Evolutionary conservation across 148 eudicot species (phyloP), one percentile per base, ranked within the genome.

Genomic region (Rhododendron kiyosumense): DNA sequence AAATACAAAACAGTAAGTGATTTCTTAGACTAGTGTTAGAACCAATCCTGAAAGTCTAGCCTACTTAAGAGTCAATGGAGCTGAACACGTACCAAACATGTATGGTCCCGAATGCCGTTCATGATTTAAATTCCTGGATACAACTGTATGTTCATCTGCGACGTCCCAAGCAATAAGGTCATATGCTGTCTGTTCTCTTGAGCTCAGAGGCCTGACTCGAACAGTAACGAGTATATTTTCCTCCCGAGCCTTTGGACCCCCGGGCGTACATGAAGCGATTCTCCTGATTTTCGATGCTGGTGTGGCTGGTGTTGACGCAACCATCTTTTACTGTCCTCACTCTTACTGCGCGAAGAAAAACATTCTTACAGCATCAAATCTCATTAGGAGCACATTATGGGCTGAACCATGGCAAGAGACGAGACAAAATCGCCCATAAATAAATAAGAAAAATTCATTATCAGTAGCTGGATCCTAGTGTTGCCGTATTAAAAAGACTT

Each of bases 111-210:
- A 91, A 78, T 89, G 91, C 36, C 93, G 87, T 13, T 95, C 95
- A 87, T 91, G 96, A 84, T 87, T 89, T 8, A 96, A 91, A 79
- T 94, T 94, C 90, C 86, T 93, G 84, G 93, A 95, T 43, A 88
- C 91, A 65, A 97, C 88, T 3, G 96, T 93, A 59, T 92, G 89
- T 43, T 93, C 93, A 89, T 97, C 93, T 24, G 91, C 87, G 83
- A 93, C 88, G 1, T 97, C 99, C 98, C 98, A 95, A 28, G 99
- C 95, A 85, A 97, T 89, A 82, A 97, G 94, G 91, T 97, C 99
- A 88, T 94, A 97, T 80, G 89, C 89, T 6, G 99, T 94, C 86
- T 90, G 88, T 74, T 97, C 99, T 91, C 92, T 94, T 6, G 98
- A 82, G 86, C 90, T 95, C 81, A 97, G 85, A 22, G 99, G 99